Evolutionary conservation across 192 early-diverging fungal species (phyloP), one percentile per base, ranked within the genome.

Genomic region (Paraglomus brasilianum): DNA sequence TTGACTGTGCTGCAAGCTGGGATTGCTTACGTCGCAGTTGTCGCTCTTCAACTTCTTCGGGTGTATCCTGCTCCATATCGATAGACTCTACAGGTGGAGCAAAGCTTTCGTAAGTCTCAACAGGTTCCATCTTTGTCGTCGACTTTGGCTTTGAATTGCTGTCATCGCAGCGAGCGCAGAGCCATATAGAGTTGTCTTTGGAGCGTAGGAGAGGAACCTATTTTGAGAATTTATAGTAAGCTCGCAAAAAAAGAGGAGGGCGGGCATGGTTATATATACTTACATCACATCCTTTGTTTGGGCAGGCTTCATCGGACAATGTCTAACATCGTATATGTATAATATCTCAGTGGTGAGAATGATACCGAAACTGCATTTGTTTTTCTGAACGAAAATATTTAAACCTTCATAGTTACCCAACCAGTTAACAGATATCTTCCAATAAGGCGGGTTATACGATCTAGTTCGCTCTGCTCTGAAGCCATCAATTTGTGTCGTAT

Each of bases 1-100:
- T 82, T 17, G 80, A 67, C 15, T 79, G 74, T 36, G 84, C 83
- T 4, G 81, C 84, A 38, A 68, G 73, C 5, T 75, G 74, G 11
- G 78, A 82, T 60, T 85, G 85, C 48, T 81, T 78, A 46, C 79
- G 69, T 61, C 73, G 73, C 24, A 47, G 7, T 51, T 75, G 67
- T 13, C 67, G 63, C 4, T 60, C 67, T 61, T 73, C 66, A 65
- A 71, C 40, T 22, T 75, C 74, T 8, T 79, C 77, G 53, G 70
- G 71, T 4, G 43, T 68, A 42, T 42, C 59, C 10, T 39, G 13
- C 11, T 41, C 44, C 17, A 17, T 5, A n/a, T n/a, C n/a, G n/a
- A n/a, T n/a, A n/a, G n/a, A n/a, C n/a, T n/a, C n/a, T n/a, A n/a
- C n/a, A n/a, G n/a, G n/a, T n/a, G n/a, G n/a, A n/a, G n/a, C n/a